These are phyloP conservation scores for Ceratobasidium sp. DNA, from an alignment of 1,284 basidiomycete genomes.

Conservation along the genomic window DNA sequence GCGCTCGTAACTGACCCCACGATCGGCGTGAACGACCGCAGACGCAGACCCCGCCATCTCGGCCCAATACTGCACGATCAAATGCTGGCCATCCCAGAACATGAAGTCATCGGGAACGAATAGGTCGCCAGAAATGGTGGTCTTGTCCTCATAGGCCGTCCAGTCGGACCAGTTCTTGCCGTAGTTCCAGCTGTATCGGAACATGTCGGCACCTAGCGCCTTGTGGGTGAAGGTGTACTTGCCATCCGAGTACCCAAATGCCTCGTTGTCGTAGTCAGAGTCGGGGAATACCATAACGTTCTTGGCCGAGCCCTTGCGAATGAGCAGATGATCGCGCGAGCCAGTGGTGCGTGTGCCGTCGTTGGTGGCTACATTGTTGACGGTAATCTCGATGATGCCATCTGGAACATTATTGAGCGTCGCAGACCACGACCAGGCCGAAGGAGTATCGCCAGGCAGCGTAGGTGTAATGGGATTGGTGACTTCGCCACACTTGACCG, in stretches of 20 bases:
- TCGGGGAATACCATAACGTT: slow-evolving; percentile 86
- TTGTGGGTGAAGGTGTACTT: slow-evolving; percentile 78
- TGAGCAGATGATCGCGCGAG: slow-evolving; percentile 72
- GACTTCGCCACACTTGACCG: slow-evolving; percentile 58
- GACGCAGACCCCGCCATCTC: slow-evolving; percentile 64
- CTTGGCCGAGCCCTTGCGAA: slow-evolving; percentile 74
- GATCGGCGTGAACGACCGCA: slow-evolving; percentile 78
- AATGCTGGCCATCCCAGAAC: slow-evolving; percentile 84
- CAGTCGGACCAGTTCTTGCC: slow-evolving; percentile 84
- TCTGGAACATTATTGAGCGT: slow-evolving; percentile 77
- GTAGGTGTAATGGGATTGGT: slow-evolving; percentile 55
- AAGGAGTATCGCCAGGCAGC: slow-evolving; percentile 62
- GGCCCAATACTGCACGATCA: slow-evolving; percentile 90
- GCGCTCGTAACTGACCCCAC: slow-evolving; percentile 63
- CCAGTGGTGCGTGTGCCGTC: slow-evolving; percentile 57
- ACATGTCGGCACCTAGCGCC: slow-evolving; percentile 84
- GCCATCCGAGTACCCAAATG: slow-evolving; percentile 66
- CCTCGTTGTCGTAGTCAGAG: slow-evolving; percentile 72
- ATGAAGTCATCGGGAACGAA: slow-evolving; percentile 60
- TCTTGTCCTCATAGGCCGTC: slow-evolving; percentile 75
- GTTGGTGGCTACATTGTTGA: slow-evolving; percentile 62
- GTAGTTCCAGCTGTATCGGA: slow-evolving; percentile 85
- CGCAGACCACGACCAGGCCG: slow-evolving; percentile 73
- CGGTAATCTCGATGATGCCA: slow-evolving; percentile 75
- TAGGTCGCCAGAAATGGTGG: slow-evolving; percentile 63